These are phyloP conservation scores for Trichophyton equinum DNA, from an alignment of 2,329 filamentous ascomycete species.

Conservation along the genomic window DNA sequence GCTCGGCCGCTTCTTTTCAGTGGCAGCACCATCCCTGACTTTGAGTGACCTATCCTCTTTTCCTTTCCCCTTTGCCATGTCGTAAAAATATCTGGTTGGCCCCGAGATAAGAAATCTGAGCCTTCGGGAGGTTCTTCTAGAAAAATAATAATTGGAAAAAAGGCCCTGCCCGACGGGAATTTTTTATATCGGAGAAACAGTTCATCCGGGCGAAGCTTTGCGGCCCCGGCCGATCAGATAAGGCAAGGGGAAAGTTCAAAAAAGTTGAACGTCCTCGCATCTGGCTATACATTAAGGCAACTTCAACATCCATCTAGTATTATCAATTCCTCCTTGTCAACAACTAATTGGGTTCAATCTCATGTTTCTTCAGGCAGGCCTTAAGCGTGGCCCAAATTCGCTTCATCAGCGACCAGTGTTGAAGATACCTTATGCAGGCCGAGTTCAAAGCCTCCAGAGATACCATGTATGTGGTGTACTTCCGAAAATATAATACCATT, in stretches of 20 bases:
- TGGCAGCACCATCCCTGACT: constrained; percentile 7
- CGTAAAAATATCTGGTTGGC: not conserved
- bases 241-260: not conserved
- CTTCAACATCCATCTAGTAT: not conserved
- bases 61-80: constrained; percentile 26
- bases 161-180: not conserved
- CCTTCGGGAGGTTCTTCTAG: not conserved
- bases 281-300: not conserved
- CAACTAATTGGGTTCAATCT: too few species aligned
- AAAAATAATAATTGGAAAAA: not conserved
- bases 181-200: not conserved
- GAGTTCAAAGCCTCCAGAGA: not conserved
- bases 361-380: constrained; percentile 1
- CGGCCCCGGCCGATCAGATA: not conserved
- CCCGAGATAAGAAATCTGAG: not conserved
- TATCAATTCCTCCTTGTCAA: not conserved
- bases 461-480: not conserved
- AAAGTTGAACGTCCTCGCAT: not conserved
- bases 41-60: constrained; percentile 25
- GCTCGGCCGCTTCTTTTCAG: constrained; percentile 15
- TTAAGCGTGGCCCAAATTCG: not conserved
- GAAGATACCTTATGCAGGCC: not conserved
- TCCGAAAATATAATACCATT: not conserved
- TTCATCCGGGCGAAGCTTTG: not conserved
- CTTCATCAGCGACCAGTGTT: not conserved